These are phyloP conservation scores for Saturnispora gosingensis DNA, from an alignment of 805 yeast species.

Conservation along the genomic window DNA sequence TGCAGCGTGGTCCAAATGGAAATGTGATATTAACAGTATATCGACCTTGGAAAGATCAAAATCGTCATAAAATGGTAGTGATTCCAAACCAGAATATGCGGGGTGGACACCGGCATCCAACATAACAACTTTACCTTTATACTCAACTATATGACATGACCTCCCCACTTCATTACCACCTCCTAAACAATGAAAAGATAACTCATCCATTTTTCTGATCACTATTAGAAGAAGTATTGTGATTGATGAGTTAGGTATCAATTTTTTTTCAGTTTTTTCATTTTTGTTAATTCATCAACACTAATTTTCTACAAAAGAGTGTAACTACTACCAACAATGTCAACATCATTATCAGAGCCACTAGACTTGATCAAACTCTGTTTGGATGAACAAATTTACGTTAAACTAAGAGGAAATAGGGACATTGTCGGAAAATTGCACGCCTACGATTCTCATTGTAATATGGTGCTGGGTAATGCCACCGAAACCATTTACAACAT, in stretches of 20 bases:
- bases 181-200: constrained; percentile 81
- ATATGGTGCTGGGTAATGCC: constrained; percentile 90
- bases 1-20: constrained; percentile 97
- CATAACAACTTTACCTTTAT: constrained; percentile 93
- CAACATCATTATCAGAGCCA: constrained; percentile 52
- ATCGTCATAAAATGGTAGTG: constrained; percentile 92
- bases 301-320: not conserved
- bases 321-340: not conserved
- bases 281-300: not conserved
- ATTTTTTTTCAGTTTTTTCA: not conserved
- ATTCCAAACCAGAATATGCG: constrained; percentile 79
- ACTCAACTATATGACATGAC: constrained; percentile 86
- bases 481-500: constrained; percentile 66
- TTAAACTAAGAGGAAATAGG: constrained; percentile 89
- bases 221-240: not conserved
- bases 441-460: constrained; percentile 94
- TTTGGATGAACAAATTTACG: constrained; percentile 76
- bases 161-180: constrained; percentile 99
- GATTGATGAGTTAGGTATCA: not conserved
- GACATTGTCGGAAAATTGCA: constrained; percentile 86
- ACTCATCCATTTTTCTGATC: constrained; percentile 10
- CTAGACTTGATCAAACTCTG: constrained; percentile 79
- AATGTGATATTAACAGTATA: constrained; percentile 80
- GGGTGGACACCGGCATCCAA: constrained; percentile 98
- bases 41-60: constrained; percentile 85